phyloP scores from a whole-genome alignment of 108 stramenopile genomes.

The Nitzschia putrida region DNA sequence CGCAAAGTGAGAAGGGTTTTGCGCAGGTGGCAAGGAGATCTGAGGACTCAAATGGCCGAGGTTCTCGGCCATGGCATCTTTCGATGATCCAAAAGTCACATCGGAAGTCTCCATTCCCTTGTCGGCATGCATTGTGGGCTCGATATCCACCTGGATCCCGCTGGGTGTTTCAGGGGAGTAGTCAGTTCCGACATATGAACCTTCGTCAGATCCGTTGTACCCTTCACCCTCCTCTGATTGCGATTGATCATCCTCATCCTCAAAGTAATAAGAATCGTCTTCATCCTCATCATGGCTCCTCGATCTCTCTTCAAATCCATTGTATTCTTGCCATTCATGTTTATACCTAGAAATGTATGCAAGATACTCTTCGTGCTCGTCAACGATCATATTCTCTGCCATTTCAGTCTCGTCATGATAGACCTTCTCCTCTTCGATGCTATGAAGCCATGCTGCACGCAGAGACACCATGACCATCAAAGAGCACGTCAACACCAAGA shows the following conservation, averaged over 20 bases:
- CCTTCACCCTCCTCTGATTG: constrained; percentile 1
- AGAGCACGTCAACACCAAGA: constrained; percentile 35
- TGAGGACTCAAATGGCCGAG: background rate
- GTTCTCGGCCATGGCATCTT: background rate
- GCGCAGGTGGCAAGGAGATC: background rate
- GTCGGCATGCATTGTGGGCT: background rate
- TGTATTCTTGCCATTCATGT: constrained; percentile 68
- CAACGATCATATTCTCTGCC: constrained; percentile 59
- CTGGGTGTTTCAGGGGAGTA: background rate
- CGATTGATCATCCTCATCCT: constrained; percentile 4
- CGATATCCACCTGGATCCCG: background rate
- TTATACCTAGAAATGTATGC: constrained; percentile 58
- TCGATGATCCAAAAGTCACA: background rate
- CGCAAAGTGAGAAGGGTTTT: background rate
- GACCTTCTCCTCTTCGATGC: constrained; percentile 45
- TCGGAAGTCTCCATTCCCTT: background rate
- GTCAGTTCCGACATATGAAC: background rate
- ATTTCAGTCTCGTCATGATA: constrained; percentile 54
- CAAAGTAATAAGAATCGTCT: constrained; percentile 6
- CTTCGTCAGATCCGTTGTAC: constrained; percentile 11
- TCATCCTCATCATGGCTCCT: background rate
- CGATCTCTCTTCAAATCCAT: constrained; percentile 32
- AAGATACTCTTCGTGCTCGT: constrained; percentile 66
- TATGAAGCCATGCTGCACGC: constrained; percentile 47
- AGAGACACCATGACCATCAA: constrained; percentile 47